phyloP scores from a whole-genome alignment of 1,284 basidiomycete species.

The Tilletia caries region DNA sequence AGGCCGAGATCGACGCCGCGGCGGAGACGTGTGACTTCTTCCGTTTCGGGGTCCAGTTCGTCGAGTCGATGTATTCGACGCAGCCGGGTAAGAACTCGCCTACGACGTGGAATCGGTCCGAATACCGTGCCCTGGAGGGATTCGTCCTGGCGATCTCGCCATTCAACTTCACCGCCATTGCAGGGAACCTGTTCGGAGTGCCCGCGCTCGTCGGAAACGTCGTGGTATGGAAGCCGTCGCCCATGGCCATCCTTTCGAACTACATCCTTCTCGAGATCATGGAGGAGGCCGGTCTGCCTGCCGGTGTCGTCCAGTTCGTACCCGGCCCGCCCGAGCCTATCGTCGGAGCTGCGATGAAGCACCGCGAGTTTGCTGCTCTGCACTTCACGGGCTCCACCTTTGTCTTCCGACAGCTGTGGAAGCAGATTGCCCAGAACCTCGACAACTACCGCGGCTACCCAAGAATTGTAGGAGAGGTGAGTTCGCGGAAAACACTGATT shows the following conservation, averaged over 20 bases:
- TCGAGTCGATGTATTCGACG: constrained; percentile 86
- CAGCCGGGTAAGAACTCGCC: constrained; percentile 83
- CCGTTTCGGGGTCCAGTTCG: constrained; percentile 92
- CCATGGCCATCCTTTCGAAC: constrained; percentile 89
- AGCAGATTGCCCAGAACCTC: constrained; percentile 78
- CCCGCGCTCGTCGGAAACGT: constrained; percentile 94
- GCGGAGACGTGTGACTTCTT: constrained; percentile 94
- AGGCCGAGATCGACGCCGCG: constrained; percentile 98
- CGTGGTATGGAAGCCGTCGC: constrained; percentile 95
- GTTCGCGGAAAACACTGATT: too few relatives aligned
- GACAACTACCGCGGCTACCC: constrained; percentile 75
- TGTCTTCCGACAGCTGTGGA: constrained; percentile 87
- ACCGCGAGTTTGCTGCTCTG: constrained; percentile 78
- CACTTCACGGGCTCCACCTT: constrained; percentile 97
- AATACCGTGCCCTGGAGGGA: constrained; percentile 93
- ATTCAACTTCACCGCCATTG: constrained; percentile 74
- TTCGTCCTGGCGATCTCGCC: constrained; percentile 96
- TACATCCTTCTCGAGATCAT: constrained; percentile 90
- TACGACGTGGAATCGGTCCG: constrained; percentile 92
- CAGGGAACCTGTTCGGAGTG: constrained; percentile 56
- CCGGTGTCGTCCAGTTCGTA: constrained; percentile 94
- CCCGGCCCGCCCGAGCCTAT: constrained; percentile 59
- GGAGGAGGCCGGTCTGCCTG: constrained; percentile 86
- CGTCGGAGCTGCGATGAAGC: constrained; percentile 58
- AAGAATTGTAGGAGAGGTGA: constrained; percentile 79